Percentiles rank a stretch among this genome's conserved stretches.
Conservation (phyloP, 352 stramenopile species). For the Phytopythium ostracodes region DNA sequence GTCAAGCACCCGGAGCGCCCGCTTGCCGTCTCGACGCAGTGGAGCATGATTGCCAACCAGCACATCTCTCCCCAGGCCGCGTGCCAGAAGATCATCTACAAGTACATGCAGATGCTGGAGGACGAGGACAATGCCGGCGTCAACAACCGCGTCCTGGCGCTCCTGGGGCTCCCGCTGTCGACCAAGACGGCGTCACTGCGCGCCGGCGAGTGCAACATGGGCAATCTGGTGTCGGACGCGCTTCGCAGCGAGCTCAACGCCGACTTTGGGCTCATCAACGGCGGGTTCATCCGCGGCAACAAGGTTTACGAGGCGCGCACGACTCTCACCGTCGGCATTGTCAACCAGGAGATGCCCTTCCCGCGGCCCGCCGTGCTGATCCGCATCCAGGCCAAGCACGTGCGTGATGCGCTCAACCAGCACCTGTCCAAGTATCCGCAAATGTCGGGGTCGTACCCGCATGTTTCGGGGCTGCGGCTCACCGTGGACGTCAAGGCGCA, state of each 20-base stretch:
- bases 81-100: slow-evolving; percentile 67
- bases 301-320: slow-evolving; percentile 49
- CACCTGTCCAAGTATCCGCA: slow-evolving; percentile 73
- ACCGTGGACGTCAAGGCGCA: slow-evolving; percentile 23
- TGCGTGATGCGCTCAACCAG: slow-evolving; percentile 56
- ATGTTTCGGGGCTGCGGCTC: slow-evolving; percentile 66
- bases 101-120: slow-evolving; percentile 62
- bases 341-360: slow-evolving; percentile 78
- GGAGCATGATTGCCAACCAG: slow-evolving; percentile 80
- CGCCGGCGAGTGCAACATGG: slow-evolving; percentile 62
- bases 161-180: slow-evolving; percentile 42
- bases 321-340: slow-evolving; percentile 43
- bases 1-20: slow-evolving; percentile 32
- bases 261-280: slow-evolving; percentile 74
- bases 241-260: slow-evolving; percentile 58
- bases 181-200: slow-evolving; percentile 74
- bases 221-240: slow-evolving; percentile 81
- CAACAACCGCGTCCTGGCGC: slow-evolving; percentile 48
- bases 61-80: slow-evolving; percentile 42
- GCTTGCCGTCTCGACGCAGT: slow-evolving; percentile 54
- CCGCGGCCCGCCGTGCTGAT: slow-evolving; percentile 48
- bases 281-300: slow-evolving; percentile 75
- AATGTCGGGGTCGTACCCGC: slow-evolving; percentile 71
- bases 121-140: slow-evolving; percentile 43
- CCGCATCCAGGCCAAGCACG: slow-evolving; percentile 36